Base-by-base conservation (phyloP, 2,329 filamentous ascomycete species). In the Pseudogymnoascus sp. region DNA sequence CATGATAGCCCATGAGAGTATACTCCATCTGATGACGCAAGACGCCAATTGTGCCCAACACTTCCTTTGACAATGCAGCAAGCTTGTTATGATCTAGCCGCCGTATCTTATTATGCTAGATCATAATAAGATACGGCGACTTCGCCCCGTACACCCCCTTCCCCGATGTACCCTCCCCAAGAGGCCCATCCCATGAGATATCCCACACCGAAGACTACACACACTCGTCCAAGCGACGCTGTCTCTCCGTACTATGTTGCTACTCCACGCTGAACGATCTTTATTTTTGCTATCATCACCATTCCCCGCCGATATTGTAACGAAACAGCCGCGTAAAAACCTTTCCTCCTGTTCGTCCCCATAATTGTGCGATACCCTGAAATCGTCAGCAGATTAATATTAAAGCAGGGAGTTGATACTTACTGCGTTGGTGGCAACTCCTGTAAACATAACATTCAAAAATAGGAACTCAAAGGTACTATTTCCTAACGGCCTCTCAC, bases 361-460 rank as follows among this genome's bases (percentile, higher is more conserved):
- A 40, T 10, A 40, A 40, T 40, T 40, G 16, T 10, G 40, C 40
- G 21, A 44, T 19, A 44, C 40, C 6, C 40, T 44, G 11, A 44
- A 44, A 24, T 44, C 5, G 19, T 44, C 2, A 44, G 40, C 40
- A 7, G 19, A 24, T 24, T 6, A 2, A 24, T 19, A 44, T 6
- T 7, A 19, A 44, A 24, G 19, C 40, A 14, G 19, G 6, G 11
- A 24, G 13, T 24, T 42, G 38, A 19, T 4, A 76, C 74, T 70
- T 66, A 79, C 76, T 64, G 75, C 76, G 68, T 80, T 76, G 53
- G 77, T 68, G 67, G 73, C 74, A 11, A 79, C 76, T 6, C 78
- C 81, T 29, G 74, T 75, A 66, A 82, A 79, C 80, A 83, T 83
- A 0, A 79, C 71, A 19, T 73, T 70, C 16, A 84, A 74, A 67